Evolutionary conservation across 2,329 filamentous ascomycete species (phyloP).

Genomic region (Colletotrichum sp.): DNA sequence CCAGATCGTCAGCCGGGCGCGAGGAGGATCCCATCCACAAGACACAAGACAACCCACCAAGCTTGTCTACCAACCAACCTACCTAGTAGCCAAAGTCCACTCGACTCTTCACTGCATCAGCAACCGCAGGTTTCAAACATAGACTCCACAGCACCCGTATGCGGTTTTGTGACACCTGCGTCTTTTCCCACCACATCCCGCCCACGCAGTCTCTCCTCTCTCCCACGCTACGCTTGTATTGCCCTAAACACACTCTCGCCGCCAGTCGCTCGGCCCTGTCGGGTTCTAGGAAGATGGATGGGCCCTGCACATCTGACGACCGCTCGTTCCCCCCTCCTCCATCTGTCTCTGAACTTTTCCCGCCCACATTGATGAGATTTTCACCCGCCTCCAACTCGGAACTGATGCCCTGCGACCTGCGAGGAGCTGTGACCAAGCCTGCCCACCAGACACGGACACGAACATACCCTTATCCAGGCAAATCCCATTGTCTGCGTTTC

Average conservation of each 20-base stretch:
- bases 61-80: neutral
- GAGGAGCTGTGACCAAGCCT: constrained; percentile 15
- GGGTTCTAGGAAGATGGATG: constrained; percentile 10
- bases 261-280: neutral
- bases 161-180: constrained; percentile 34
- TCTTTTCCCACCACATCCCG: constrained; percentile 32
- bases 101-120: constrained; percentile 18
- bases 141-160: constrained; percentile 21
- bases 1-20: neutral
- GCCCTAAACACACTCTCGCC: constrained; percentile 16
- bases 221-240: constrained; percentile 24
- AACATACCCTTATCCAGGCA: neutral
- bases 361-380: neutral
- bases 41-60: neutral
- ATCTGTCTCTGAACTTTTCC: neutral
- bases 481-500: neutral
- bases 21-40: constrained; percentile 6
- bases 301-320: constrained; percentile 17
- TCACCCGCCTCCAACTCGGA: constrained; percentile 3
- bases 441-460: constrained; percentile 13
- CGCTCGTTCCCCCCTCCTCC: neutral
- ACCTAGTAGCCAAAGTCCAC: neutral
- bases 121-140: constrained; percentile 17
- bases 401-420: neutral
- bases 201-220: constrained; percentile 27